Evolutionary conservation across 2,329 filamentous ascomycete genomes (phyloP).

Genomic region (Aspergillus brunneoviolaceus): DNA sequence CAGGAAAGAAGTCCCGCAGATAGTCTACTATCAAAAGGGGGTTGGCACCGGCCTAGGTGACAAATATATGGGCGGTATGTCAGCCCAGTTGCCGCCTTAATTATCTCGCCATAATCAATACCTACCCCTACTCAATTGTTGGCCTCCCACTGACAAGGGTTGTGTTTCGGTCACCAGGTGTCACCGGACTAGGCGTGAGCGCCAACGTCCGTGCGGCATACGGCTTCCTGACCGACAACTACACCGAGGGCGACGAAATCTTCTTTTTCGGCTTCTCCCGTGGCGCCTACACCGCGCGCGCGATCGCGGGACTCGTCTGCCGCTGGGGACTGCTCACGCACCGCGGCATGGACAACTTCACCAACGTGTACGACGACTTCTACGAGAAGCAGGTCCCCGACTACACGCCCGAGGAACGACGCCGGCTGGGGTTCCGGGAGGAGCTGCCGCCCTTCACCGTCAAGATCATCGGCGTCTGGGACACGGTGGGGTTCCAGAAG

Average conservation of each 20-base stretch:
- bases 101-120: too few relatives aligned
- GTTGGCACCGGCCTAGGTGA: conserved; percentile 34
- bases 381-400: conserved; percentile 13
- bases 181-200: conserved; percentile 22
- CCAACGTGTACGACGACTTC: conserved; percentile 24
- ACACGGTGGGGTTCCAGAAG: conserved; percentile 41
- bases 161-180: conserved; percentile 4
- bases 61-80: conserved; percentile 21
- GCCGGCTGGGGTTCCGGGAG: conserved; percentile 16
- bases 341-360: conserved; percentile 28
- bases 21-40: conserved; percentile 45
- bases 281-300: conserved; percentile 49
- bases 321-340: conserved; percentile 48
- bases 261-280: conserved; percentile 52
- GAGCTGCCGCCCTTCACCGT: conserved; percentile 27
- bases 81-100: too few relatives aligned
- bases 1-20: conserved; percentile 31
- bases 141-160: too few relatives aligned
- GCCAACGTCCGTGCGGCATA: conserved; percentile 34
- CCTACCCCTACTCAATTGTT: too few relatives aligned
- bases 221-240: conserved; percentile 55
- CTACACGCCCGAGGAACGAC: conserved; percentile 12
- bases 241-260: conserved; percentile 52
- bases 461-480: conserved; percentile 48
- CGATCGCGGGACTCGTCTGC: conserved; percentile 47